Evolutionary conservation across 2,329 filamentous ascomycete species (phyloP).

Genomic region (Aspergillus puulaauensis): DNA sequence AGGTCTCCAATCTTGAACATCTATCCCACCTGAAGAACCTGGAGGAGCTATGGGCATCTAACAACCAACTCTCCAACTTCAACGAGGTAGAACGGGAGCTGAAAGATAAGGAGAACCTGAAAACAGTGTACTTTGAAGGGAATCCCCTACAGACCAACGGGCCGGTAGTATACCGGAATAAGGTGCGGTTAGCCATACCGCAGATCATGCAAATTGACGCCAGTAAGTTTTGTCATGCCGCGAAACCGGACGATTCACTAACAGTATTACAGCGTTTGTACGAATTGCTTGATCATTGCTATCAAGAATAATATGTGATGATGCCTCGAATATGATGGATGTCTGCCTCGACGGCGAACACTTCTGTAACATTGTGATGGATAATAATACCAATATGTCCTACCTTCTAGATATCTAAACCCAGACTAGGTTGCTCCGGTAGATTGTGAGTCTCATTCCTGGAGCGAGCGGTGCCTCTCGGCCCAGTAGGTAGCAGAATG

Average conservation of each 20-base stretch:
- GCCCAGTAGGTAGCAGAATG: not conserved
- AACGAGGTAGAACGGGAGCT: slow-evolving; percentile 75
- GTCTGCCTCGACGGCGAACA: not conserved
- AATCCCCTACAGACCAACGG: slow-evolving; percentile 80
- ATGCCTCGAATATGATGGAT: not conserved
- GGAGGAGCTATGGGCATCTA: slow-evolving; percentile 92
- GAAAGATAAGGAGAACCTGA: slow-evolving; percentile 72
- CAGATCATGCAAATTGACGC: slow-evolving; percentile 94
- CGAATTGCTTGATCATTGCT: slow-evolving; percentile 6
- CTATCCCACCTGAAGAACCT: slow-evolving; percentile 68
- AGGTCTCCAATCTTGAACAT: slow-evolving; percentile 71
- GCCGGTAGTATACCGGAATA: slow-evolving; percentile 90
- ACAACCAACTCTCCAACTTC: slow-evolving; percentile 79
- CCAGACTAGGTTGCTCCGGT: not conserved
- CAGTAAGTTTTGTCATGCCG: slow-evolving; percentile 55
- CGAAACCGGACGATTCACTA: not conserved
- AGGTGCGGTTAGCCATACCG: slow-evolving; percentile 82
- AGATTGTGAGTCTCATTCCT: not conserved
- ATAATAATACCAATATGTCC: not conserved
- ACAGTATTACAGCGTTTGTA: slow-evolving; percentile 9
- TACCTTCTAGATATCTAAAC: not conserved
- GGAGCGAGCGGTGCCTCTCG: not conserved
- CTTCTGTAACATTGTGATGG: not conserved
- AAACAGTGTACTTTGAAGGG: slow-evolving; percentile 94
- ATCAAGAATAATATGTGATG: not conserved